Percentiles rank a stretch among this genome's conserved stretches.
Conservation (phyloP, 2,329 filamentous ascomycete genomes). For the Leptographium flavum region DNA sequence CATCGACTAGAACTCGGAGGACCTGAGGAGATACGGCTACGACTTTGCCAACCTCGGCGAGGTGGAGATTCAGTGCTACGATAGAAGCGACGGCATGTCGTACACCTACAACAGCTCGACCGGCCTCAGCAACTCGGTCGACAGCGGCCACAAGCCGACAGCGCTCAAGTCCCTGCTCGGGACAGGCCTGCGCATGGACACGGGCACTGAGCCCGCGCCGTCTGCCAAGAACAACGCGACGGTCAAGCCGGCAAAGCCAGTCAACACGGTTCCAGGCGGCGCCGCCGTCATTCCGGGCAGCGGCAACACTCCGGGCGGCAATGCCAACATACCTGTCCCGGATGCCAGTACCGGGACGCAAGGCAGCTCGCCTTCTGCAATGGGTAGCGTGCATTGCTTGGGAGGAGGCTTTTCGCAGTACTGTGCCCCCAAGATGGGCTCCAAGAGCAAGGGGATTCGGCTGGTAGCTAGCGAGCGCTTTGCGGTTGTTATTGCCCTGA, state of each 20-base stretch:
- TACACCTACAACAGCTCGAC: slow-evolving; percentile 59
- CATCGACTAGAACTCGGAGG: slow-evolving; percentile 69
- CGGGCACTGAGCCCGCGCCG: no score
- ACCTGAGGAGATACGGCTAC: slow-evolving; percentile 75
- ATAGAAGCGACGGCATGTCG: slow-evolving; percentile 51
- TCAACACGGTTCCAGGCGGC: slow-evolving; percentile 17
- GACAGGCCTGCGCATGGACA: slow-evolving; percentile 64
- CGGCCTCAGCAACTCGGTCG: slow-evolving; percentile 63
- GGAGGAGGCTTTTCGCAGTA: slow-evolving; percentile 26
- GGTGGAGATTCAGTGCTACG: slow-evolving; percentile 78
- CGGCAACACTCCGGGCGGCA: no score
- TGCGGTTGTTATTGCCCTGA: slow-evolving; percentile 20
- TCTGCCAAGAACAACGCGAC: slow-evolving; percentile 17
- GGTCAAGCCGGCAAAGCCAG: slow-evolving; percentile 5
- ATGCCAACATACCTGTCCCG: slow-evolving; percentile 14
- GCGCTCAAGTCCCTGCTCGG: slow-evolving; percentile 65
- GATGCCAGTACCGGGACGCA: no score
- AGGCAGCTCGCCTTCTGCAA: slow-evolving; percentile 21
- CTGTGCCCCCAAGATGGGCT: slow-evolving; percentile 16
- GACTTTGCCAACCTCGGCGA: slow-evolving; percentile 72
- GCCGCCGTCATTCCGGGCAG: no score
- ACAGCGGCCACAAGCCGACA: slow-evolving; percentile 60
- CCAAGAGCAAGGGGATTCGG: slow-evolving; percentile 18
- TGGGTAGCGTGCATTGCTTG: no score
- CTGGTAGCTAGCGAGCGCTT: slow-evolving; percentile 15